Evolutionary conservation across 331 rosid species (phyloP), one percentile per base, ranked within the genome.

Genomic region (Stylosanthes scabra): DNA sequence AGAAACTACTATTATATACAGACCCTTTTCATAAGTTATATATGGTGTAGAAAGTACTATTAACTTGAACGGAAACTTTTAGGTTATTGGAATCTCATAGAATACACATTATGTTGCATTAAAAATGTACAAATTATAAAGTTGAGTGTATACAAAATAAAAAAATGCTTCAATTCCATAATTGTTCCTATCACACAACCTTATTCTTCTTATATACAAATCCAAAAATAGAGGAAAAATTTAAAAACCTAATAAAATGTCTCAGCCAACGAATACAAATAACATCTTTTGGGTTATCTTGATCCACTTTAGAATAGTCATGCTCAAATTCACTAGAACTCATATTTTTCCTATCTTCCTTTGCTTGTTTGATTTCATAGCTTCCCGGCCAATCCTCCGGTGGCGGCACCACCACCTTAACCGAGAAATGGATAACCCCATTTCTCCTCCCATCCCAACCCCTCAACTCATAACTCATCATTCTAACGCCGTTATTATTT

Each of bases 401-500:
- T 7, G 16, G 55, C 1, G 68, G 42, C 12, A 46, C 68, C 68
- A 49, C 78, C 13, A 31, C 66, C 64, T 56, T 81, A 27, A 86
- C 88, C 0, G 93, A 85, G 13, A 93, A 76, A 55, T 90, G 82
- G 20, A 93, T 42, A 63, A 90, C 82, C 27, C 98, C 93, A 3
- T 86, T 90, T 41, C 83, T 15, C 9, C 68, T 63, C 0, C 98
- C 97, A 11, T 73, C 81, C 44, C 60, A 59, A 39, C 83, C 78
- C 62, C 93, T 84, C 83, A 93, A 54, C 37, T 87, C 66, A 14
- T 90, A 90, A 68, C 98, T 87, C 76, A 88, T 50, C 60, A 80
- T 68, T 44, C 87, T 90, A 76, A 68, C 6, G 46, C 79, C 51
- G 28, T 20, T 6, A 34, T 34, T 34, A 34, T 34, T 66, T 61